phyloP scores from a whole-genome alignment of 345 rosid genomes.

The Leavenworthia alabamica region DNA sequence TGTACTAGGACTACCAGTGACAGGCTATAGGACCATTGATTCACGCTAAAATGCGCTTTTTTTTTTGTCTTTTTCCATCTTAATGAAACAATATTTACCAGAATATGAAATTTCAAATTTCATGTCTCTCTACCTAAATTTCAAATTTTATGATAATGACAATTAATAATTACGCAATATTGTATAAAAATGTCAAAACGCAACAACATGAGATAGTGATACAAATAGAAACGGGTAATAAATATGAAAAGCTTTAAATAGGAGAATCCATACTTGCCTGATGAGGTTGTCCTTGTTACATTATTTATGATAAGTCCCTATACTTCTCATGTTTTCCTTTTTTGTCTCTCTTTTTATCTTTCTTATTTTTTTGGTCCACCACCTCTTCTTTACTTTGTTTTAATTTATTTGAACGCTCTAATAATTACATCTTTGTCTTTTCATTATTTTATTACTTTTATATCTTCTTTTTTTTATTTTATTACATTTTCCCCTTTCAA shows the following conservation, averaged over 20 bases:
- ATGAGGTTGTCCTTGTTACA: conserved; percentile 1
- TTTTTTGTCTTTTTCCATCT: not conserved
- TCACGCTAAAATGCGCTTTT: conserved; percentile 12
- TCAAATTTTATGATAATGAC: not conserved
- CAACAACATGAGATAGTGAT: conserved; percentile 18
- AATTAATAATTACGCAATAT: not conserved
- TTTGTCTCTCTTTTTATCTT: not conserved
- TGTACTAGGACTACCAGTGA: conserved; percentile 14
- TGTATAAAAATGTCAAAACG: conserved; percentile 16
- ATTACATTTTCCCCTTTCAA: conserved; percentile 20
- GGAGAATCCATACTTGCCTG: conserved; percentile 20
- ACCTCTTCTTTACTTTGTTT: not conserved
- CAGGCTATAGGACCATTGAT: conserved; percentile 4
- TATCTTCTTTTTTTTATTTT: conserved; percentile 6
- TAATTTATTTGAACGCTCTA: conserved; percentile 6
- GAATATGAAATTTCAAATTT: not conserved
- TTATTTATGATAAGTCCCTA: conserved; percentile 12
- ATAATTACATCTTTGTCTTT: conserved; percentile 18
- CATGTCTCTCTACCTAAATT: not conserved
- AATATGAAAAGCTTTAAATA: conserved; percentile 9
- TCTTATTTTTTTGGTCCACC: not conserved
- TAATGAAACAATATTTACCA: not conserved
- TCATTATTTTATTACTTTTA: conserved; percentile 12
- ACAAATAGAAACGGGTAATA: not conserved
- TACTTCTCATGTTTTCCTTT: not conserved